Evolutionary conservation across 306 rosid species (phyloP), one percentile per base, ranked within the genome.

Genomic region (Glycine latifolia): DNA sequence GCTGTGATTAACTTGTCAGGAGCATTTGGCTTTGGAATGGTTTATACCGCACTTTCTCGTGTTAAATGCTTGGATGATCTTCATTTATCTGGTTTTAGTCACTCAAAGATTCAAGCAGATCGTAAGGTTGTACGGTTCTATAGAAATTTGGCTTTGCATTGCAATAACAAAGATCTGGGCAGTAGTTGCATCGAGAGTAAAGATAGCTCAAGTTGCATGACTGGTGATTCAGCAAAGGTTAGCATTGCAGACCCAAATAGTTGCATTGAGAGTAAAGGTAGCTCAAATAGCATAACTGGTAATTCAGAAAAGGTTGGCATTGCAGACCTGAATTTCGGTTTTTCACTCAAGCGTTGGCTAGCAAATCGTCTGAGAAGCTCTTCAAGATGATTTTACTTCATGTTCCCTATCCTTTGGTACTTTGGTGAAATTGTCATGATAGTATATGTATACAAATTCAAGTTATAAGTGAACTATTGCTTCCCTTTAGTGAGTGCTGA

Each of bases 1-100:
- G 80, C 86, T 78, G 56, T 46, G 62, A 87, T 92, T 7, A 10
- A 84, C 86, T 78, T 89, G 43, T 84, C 87, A 6, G 17, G 13
- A 17, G 80, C 87, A 70, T 91, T 91, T 47, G 89, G 71, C 6
- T 75, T 4, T 73, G 94, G 96, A 68, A 91, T 91, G 91, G 86
- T 82, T 14, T 91, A 88, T 74, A 87, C 88, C 0, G 87, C 89
- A 16, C 79, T 91, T 58, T 87, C 96, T 33, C 86, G 89, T 1
- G 85, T 87, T 53, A 83, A 67, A 81, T 80, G 89, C 82, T 78
- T 82, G 82, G 81, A 87, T 33, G 92, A 86, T 76, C 88, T 87
- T 80, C 71, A 76, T 35, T 35, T 91, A 35, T 80, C 88, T 8
- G 91, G 91, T 65, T 86, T 91, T 39, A 8, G 1, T 16, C 82